Evolutionary conservation across 495 filamentous ascomycete species (phyloP), one percentile per base, ranked within the genome.

Genomic region (Aspergillus kassunensis): DNA sequence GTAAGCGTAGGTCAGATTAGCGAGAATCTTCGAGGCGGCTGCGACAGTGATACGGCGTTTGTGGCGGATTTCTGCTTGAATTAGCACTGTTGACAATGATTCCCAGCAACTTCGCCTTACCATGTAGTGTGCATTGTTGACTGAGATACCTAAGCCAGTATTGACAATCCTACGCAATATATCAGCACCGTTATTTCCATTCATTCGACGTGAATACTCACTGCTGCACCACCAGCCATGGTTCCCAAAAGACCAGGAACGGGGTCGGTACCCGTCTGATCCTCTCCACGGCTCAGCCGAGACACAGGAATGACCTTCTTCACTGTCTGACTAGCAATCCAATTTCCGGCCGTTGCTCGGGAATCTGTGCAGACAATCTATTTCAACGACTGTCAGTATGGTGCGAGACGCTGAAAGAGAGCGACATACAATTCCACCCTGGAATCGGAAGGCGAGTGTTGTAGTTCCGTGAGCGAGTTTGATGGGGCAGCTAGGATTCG

Each of bases 391-490:
- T 16, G 40, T 61, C 23, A 55, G 53, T 18, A 40, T n/a, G 39
- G 23, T 44, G 44, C 7, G 12, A 27, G 20, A 21, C 42, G 25
- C 25, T 46, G 27, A 35, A 21, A 18, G 35, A 12, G 16, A 37
- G 20, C 24, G 53, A 60, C 72, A 57, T 76, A 76, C 73, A 72
- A 98, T 98, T 64, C 93, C 93, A 58, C 90, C 90, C 73, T 97
- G 83, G 78, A 97, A 98, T 59, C 92, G 79, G 79, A 98, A 98
- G 42, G 92, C 91, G 34, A 98, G 81, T n/a, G 93, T 98, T 53
- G 93, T 98, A 40, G 93, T 98, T 67, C 93, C 93, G 81, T 98
- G 95, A 35, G 95, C 95, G 64, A 98, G 87, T 81, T 98, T 98
- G 78, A 98, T 98, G 37, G 93, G 93, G 69, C 90, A 95, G 69